Conservation (phyloP, 2,329 filamentous ascomycete genomes). For the Capronia epimyces region DNA sequence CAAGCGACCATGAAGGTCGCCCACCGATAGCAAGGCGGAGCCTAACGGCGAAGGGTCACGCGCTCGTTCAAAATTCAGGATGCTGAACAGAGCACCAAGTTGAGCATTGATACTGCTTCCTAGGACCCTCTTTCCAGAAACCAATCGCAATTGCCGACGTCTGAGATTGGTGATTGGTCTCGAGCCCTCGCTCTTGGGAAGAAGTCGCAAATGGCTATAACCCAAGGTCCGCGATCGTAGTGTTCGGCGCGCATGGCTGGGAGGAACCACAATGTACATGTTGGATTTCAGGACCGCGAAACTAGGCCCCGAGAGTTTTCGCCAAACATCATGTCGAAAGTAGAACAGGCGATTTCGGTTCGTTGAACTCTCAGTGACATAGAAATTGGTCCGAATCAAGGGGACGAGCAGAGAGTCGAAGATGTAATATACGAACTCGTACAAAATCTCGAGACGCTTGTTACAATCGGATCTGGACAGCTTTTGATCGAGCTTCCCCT, state of each 20-base stretch:
- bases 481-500: slow-evolving; percentile 44
- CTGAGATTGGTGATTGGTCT: slow-evolving; percentile 84
- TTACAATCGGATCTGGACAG: slow-evolving; percentile 63
- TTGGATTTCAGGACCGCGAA: slow-evolving; percentile 59
- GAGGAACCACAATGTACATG: slow-evolving; percentile 74
- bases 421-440: slow-evolving; percentile 83
- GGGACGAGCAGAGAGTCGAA: slow-evolving; percentile 91
- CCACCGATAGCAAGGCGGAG: slow-evolving; percentile 72
- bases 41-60: slow-evolving; percentile 60
- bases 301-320: slow-evolving; percentile 65
- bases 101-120: slow-evolving; percentile 64
- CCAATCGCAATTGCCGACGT: slow-evolving; percentile 52
- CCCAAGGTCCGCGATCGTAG: slow-evolving; percentile 63
- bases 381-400: slow-evolving; percentile 79
- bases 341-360: slow-evolving; percentile 82
- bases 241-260: slow-evolving; percentile 51
- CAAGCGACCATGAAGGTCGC: slow-evolving; percentile 70
- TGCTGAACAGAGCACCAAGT: slow-evolving; percentile 67
- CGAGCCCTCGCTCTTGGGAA: slow-evolving; percentile 73
- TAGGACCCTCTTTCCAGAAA: slow-evolving; percentile 51
- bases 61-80: slow-evolving; percentile 70
- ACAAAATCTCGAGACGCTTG: slow-evolving; percentile 73
- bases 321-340: slow-evolving; percentile 93
- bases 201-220: slow-evolving; percentile 69
- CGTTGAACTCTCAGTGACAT: slow-evolving; percentile 82